phyloP scores from a whole-genome alignment of 768 basidiomycete genomes.

The Psilocybe tampanensis region DNA sequence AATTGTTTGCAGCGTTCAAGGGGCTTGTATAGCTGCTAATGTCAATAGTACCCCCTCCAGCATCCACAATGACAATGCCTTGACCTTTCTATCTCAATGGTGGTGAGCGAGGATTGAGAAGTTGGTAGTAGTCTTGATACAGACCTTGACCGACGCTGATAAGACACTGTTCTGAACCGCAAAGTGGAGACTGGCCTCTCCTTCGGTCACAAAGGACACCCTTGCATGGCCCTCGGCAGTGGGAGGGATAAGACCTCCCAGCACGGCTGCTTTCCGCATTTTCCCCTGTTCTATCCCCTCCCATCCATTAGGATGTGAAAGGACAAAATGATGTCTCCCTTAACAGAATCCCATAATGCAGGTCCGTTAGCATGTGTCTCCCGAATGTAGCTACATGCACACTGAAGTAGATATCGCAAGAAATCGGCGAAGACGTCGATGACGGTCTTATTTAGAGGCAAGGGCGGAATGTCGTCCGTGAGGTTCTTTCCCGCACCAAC shows the following conservation, averaged over 20 bases:
- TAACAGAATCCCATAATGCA: slow-evolving; percentile 41
- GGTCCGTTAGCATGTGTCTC: slow-evolving; percentile 44
- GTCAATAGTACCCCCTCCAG: slow-evolving; percentile 62
- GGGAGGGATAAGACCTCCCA: slow-evolving; percentile 40
- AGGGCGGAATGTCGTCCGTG: slow-evolving; percentile 35
- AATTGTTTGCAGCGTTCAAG: slow-evolving; percentile 19
- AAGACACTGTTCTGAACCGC: slow-evolving; percentile 31
- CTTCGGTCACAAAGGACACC: too few relatives aligned
- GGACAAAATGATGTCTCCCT: slow-evolving; percentile 39
- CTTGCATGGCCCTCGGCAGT: too few relatives aligned
- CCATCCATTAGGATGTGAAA: slow-evolving; percentile 47
- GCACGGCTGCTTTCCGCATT: too few relatives aligned
- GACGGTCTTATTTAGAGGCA: slow-evolving; percentile 43
- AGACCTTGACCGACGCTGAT: slow-evolving; percentile 1
- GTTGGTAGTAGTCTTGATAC: too few relatives aligned
- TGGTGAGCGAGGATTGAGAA: too few relatives aligned
- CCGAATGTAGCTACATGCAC: slow-evolving; percentile 42
- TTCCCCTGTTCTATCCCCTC: slow-evolving; percentile 43
- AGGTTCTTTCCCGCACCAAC: slow-evolving; percentile 21
- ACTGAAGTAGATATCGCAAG: slow-evolving; percentile 44
- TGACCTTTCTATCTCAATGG: too few relatives aligned
- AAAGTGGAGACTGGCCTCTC: too few relatives aligned
- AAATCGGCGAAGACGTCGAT: slow-evolving; percentile 51
- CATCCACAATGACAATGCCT: too few relatives aligned
- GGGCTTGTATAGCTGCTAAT: slow-evolving; percentile 51